phyloP scores from a whole-genome alignment of 306 rosid species.

The Medicago lupulina region DNA sequence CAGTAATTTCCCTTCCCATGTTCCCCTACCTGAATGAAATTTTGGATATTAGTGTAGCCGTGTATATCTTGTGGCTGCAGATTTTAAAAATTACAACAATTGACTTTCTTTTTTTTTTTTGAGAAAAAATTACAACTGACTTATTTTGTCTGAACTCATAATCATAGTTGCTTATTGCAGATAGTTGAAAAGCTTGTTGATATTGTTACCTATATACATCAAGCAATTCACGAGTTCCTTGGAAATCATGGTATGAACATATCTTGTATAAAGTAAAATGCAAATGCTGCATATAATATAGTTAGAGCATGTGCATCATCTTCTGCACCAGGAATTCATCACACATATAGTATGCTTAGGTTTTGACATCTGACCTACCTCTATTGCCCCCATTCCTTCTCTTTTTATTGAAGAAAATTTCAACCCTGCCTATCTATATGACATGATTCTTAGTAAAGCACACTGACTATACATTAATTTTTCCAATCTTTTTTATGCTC shows the following conservation, averaged over 20 bases:
- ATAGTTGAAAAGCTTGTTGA: conserved; percentile 87
- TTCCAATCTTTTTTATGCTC: conserved; percentile 5
- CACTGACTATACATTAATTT: background rate
- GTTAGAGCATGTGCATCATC: conserved; percentile 21
- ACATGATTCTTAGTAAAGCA: conserved; percentile 13
- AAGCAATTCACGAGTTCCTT: conserved; percentile 67
- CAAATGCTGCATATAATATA: conserved; percentile 8
- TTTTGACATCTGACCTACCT: conserved; percentile 29
- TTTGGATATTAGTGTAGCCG: conserved; percentile 1
- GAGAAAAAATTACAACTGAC: conserved; percentile 11
- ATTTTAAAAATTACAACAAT: conserved; percentile 18
- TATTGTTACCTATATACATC: conserved; percentile 66
- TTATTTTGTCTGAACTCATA: conserved; percentile 14
- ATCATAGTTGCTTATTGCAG: conserved; percentile 62
- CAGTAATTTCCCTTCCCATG: background rate
- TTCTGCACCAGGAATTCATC: conserved; percentile 11
- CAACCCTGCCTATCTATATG: conserved; percentile 16
- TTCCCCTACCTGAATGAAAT: conserved; percentile 20
- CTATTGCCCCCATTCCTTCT: conserved; percentile 6
- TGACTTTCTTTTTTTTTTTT: conserved; percentile 16
- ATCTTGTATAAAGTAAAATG: conserved; percentile 22
- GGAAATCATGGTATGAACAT: conserved; percentile 66
- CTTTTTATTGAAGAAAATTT: conserved; percentile 19
- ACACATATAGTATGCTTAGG: conserved; percentile 6
- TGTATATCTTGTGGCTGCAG: conserved; percentile 10